These are phyloP conservation scores for Neurospora sublineolata DNA, from an alignment of 495 filamentous ascomycete species.

Conservation along the genomic window DNA sequence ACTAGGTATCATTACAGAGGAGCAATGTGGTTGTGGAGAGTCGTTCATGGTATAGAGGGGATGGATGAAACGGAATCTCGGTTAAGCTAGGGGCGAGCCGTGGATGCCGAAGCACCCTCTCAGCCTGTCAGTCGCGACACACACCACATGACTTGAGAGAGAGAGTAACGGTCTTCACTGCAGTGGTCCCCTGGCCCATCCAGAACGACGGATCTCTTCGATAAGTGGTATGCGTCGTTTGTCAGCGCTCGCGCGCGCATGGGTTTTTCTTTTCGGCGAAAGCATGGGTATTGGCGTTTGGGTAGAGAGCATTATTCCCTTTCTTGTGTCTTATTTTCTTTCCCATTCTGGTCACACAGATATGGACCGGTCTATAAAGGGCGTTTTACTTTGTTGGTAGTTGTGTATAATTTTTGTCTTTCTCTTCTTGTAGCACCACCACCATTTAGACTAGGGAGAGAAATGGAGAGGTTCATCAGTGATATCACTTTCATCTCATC, in stretches of 20 bases:
- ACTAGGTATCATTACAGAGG: conserved; percentile 50
- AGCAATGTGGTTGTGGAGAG: conserved; percentile 93
- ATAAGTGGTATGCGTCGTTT: background rate
- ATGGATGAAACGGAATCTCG: background rate
- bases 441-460: background rate
- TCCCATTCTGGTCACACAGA: background rate
- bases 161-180: background rate
- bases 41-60: conserved; percentile 71
- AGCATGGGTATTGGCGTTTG: conserved; percentile 2
- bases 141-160: background rate
- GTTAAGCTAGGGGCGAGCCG: background rate
- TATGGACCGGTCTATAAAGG: background rate
- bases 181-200: background rate
- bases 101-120: background rate
- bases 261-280: background rate
- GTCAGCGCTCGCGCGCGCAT: background rate
- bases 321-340: background rate
- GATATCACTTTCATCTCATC: background rate
- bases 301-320: background rate
- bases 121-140: background rate
- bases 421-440: background rate
- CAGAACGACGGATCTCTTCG: background rate
- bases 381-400: background rate
- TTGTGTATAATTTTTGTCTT: background rate
- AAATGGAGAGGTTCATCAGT: background rate